Conservation (phyloP, 2,329 filamentous ascomycete species). For the Calonectria henricotiae region DNA sequence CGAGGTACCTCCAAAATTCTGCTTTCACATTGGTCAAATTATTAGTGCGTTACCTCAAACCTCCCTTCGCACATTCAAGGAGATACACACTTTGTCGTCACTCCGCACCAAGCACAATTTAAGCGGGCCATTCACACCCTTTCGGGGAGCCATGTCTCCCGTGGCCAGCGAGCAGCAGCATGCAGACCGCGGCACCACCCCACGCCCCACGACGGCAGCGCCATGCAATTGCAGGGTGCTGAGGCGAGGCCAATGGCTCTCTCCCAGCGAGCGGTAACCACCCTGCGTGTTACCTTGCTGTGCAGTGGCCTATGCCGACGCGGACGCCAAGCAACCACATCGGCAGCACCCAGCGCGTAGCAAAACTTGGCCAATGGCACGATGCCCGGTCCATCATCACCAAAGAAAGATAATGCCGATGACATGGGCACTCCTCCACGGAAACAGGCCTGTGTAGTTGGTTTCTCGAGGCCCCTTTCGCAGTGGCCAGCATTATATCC, state of each 20-base stretch:
- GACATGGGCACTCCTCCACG: neutral
- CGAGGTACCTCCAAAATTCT: too few relatives aligned
- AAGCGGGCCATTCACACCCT: conserved; percentile 26
- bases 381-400: neutral
- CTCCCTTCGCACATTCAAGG: too few relatives aligned
- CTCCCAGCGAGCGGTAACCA: neutral
- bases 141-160: conserved; percentile 32
- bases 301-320: conserved; percentile 23
- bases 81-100: conserved; percentile 29
- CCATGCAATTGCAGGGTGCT: conserved; percentile 34
- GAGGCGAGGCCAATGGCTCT: conserved; percentile 12
- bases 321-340: neutral
- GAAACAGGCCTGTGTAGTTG: neutral
- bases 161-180: conserved; percentile 24
- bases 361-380: neutral
- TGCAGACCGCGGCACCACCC: conserved; percentile 41
- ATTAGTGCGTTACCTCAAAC: too few relatives aligned
- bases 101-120: conserved; percentile 19
- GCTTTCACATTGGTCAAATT: too few relatives aligned
- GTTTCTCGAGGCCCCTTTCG: conserved; percentile 7
- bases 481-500: conserved; percentile 24
- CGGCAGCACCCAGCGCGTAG: conserved; percentile 16
- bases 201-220: conserved; percentile 40
- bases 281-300: conserved; percentile 21
- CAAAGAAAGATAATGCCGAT: neutral